A percentile compares a stretch with the other conserved stretches of the same genome.
phyloP scores from a whole-genome alignment of 192 early-diverging fungal genomes.

The Entophlyctis luteolus region DNA sequence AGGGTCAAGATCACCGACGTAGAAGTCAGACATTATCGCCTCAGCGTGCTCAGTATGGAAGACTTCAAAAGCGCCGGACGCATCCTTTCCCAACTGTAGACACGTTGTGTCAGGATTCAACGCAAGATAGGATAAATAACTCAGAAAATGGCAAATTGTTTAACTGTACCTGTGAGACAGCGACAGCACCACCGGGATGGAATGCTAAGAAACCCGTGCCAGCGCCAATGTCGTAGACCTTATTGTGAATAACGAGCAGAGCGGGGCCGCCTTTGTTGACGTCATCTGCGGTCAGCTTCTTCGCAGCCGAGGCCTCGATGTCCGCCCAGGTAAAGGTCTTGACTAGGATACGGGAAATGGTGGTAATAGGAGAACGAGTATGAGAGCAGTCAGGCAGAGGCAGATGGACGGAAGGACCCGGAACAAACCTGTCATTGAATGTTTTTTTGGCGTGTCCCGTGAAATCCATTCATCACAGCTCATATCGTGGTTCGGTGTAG shows the following conservation, averaged over 20 bases:
- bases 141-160: too few relatives aligned
- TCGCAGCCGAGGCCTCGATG: constrained; percentile 34
- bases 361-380: too few relatives aligned
- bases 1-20: constrained; percentile 65
- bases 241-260: constrained; percentile 69
- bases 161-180: constrained; percentile 67
- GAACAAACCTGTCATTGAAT: too few relatives aligned
- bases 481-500: too few relatives aligned
- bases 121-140: too few relatives aligned
- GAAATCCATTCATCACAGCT: too few relatives aligned
- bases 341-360: too few relatives aligned
- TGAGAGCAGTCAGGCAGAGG: too few relatives aligned
- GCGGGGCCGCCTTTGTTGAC: constrained; percentile 19
- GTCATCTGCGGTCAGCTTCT: constrained; percentile 13
- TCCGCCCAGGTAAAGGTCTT: constrained; percentile 41
- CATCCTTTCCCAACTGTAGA: constrained; percentile 64
- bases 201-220: constrained; percentile 58
- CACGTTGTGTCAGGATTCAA: too few relatives aligned
- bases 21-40: constrained; percentile 66
- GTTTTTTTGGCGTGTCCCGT: too few relatives aligned
- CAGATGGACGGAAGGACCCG: too few relatives aligned
- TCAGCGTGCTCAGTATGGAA: constrained; percentile 68
- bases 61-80: constrained; percentile 64
- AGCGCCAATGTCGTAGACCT: constrained; percentile 72
- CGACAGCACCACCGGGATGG: constrained; percentile 76